These are phyloP conservation scores for Jatropha multifida DNA, from an alignment of 441 rosid genomes.

Conservation along the genomic window DNA sequence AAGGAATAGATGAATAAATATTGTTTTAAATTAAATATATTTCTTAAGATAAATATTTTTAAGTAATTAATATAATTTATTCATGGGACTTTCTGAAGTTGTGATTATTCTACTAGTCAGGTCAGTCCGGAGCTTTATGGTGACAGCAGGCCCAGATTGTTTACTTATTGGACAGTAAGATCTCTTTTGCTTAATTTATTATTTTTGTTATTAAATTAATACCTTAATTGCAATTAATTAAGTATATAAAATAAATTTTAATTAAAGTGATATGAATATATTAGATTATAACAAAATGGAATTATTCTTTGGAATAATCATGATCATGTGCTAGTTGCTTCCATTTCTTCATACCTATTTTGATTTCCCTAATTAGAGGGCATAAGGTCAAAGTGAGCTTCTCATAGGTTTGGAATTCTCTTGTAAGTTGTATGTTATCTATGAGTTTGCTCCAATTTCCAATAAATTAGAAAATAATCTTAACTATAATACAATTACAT, in stretches of 20 bases:
- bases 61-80: neutral
- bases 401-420: neutral
- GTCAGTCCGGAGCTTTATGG: constrained; percentile 99
- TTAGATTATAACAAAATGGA: neutral
- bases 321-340: constrained; percentile 15
- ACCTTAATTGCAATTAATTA: neutral
- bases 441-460: constrained; percentile 5
- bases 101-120: constrained; percentile 79
- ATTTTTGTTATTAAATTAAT: neutral
- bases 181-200: constrained; percentile 8
- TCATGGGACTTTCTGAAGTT: constrained; percentile 39
- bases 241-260: neutral
- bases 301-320: constrained; percentile 2
- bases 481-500: too few species aligned
- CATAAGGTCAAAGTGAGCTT: constrained; percentile 16
- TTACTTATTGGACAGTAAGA: constrained; percentile 98
- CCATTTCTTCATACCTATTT: neutral
- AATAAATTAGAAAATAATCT: neutral
- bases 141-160: constrained; percentile 92
- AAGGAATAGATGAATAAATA: neutral
- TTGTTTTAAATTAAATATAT: too few species aligned
- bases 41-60: too few species aligned
- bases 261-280: neutral
- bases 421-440: neutral
- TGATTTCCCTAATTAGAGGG: neutral